Evolutionary conservation across 1,139 yeast species (phyloP).

Genomic region (Kluyveromyces marxianus): DNA sequence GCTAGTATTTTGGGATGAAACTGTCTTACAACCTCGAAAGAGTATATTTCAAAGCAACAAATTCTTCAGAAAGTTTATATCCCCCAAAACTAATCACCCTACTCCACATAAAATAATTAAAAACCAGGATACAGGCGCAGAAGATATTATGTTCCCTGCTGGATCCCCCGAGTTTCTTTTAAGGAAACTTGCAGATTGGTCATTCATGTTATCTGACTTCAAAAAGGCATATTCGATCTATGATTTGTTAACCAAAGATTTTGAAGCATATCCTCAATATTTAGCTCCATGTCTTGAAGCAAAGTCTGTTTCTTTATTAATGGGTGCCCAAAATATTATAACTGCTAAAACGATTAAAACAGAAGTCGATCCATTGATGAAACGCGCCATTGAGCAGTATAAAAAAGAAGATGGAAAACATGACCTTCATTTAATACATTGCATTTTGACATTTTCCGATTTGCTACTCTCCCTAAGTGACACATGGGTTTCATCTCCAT

Average conservation of each 20-base stretch:
- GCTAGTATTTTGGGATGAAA: slow-evolving; percentile 81
- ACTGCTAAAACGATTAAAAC: slow-evolving; percentile 54
- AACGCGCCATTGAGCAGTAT: slow-evolving; percentile 29
- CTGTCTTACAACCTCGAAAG: slow-evolving; percentile 61
- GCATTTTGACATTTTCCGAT: slow-evolving; percentile 22
- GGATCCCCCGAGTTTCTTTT: slow-evolving; percentile 66
- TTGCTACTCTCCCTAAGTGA: slow-evolving; percentile 34
- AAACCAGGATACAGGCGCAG: slow-evolving; percentile 41
- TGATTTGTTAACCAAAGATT: slow-evolving; percentile 75
- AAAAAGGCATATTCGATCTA: slow-evolving; percentile 79
- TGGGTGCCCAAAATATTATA: slow-evolving; percentile 61
- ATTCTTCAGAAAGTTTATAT: slow-evolving; percentile 25
- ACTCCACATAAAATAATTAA: slow-evolving; percentile 7
- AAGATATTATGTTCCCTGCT: slow-evolving; percentile 46
- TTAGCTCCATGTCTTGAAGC: slow-evolving; percentile 84
- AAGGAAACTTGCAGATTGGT: slow-evolving; percentile 86
- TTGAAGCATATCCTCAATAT: slow-evolving; percentile 39
- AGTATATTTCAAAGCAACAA: slow-evolving; percentile 32
- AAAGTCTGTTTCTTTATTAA: slow-evolving; percentile 65
- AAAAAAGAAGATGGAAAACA: slow-evolving; percentile 10
- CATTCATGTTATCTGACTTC: slow-evolving; percentile 81
- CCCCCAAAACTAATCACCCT: slow-evolving; percentile 26
- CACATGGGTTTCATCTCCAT: slow-evolving; percentile 35
- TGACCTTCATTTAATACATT: slow-evolving; percentile 1
- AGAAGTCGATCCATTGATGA: slow-evolving; percentile 49